phyloP scores from a whole-genome alignment of 179 eudicot genomes.

The Vitellaria paradoxa region DNA sequence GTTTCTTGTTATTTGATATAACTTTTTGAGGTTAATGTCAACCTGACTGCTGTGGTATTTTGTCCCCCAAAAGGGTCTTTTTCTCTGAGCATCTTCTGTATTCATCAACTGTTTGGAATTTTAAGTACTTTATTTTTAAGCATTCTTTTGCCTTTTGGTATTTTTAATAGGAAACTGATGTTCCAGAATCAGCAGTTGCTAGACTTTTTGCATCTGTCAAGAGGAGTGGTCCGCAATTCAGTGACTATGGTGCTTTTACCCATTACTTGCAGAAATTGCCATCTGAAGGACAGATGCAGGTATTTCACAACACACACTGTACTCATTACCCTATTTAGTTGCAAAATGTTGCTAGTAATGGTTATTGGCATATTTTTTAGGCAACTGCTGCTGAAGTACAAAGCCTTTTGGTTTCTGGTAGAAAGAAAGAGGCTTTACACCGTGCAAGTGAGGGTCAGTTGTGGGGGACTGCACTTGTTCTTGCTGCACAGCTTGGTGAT shows the following conservation, averaged over 20 bases:
- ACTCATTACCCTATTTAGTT: neutral
- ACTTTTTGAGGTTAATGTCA: neutral
- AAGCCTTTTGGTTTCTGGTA: slow-evolving; percentile 77
- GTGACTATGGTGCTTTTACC: slow-evolving; percentile 37
- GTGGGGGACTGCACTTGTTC: slow-evolving; percentile 86
- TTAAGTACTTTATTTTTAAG: neutral
- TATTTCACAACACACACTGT: slow-evolving; percentile 21
- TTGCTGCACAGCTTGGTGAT: slow-evolving; percentile 86
- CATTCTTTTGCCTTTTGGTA: slow-evolving; percentile 9
- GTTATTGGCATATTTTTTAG: neutral
- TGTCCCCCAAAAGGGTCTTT: neutral
- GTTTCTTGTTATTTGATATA: neutral
- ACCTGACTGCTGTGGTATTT: neutral
- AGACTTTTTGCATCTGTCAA: slow-evolving; percentile 73
- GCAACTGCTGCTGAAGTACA: slow-evolving; percentile 63
- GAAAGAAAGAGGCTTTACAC: slow-evolving; percentile 80
- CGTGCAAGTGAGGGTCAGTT: slow-evolving; percentile 85
- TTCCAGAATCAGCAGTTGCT: slow-evolving; percentile 81
- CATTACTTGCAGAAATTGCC: slow-evolving; percentile 73
- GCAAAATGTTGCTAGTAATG: neutral
- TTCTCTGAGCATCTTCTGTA: neutral
- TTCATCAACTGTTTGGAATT: neutral
- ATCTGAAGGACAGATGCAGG: slow-evolving; percentile 77
- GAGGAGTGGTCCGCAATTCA: slow-evolving; percentile 38
- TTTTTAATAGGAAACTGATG: slow-evolving; percentile 62